Percentiles rank a stretch among this genome's conserved stretches.
Evolutionary conservation across 2,329 filamentous ascomycete species (phyloP).

Genomic region (Tympanopsis confertula): DNA sequence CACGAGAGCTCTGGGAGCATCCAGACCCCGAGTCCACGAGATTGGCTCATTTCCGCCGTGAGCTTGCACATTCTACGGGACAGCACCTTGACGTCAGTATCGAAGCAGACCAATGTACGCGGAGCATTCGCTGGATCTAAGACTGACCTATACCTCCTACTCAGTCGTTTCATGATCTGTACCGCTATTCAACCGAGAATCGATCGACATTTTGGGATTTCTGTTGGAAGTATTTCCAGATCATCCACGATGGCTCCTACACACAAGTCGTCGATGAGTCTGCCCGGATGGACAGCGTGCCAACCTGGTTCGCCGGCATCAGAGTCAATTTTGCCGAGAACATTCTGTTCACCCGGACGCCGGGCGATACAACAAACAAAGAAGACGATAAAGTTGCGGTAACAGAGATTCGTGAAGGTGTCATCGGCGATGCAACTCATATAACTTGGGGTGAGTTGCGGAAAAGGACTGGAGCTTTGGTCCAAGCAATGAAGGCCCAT

Average conservation of each 20-base stretch:
- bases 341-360: neutral
- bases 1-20: neutral
- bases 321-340: conserved; percentile 46
- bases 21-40: neutral
- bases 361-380: conserved; percentile 40
- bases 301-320: conserved; percentile 41
- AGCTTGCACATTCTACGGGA: neutral
- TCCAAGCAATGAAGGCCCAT: conserved; percentile 52
- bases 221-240: neutral
- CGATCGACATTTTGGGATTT: conserved; percentile 22
- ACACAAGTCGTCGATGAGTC: conserved; percentile 30
- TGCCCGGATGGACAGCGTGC: conserved; percentile 39
- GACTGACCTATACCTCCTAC: no score
- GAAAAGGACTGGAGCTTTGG: conserved; percentile 40
- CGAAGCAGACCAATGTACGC: neutral
- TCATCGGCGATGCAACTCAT: conserved; percentile 36
- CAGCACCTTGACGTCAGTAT: neutral
- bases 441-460: conserved; percentile 60
- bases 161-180: conserved; percentile 42
- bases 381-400: conserved; percentile 60
- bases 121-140: neutral
- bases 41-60: neutral
- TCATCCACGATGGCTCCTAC: neutral
- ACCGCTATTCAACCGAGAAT: conserved; percentile 54
- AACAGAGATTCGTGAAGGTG: conserved; percentile 63